Base-by-base conservation (phyloP, 1,284 basidiomycete species). In the Pholiota adiposa region DNA sequence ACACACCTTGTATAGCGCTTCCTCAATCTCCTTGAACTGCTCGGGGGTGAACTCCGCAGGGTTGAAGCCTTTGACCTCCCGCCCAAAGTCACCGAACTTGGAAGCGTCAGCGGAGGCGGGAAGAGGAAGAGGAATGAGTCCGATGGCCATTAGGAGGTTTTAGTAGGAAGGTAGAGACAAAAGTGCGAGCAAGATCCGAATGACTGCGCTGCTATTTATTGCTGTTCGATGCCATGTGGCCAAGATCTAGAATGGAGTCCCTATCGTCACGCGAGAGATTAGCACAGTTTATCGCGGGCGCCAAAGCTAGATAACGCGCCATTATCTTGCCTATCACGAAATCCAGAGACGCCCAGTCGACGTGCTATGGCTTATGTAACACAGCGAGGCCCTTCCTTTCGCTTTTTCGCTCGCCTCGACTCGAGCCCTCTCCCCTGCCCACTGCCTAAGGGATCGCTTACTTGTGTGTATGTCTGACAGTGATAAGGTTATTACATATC, bases 1-100 rank as follows among this genome's bases (percentile, higher is more conserved):
- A 67, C 68, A 49, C 50, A 87, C 89, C 80, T 87, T 87, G 78
- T 91, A 92, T 54, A 92, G 75, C 18, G 84, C 83, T 21, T 87
- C 76, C 61, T 83, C 73, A 62, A 92, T 77, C 72, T 89, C 79
- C 23, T 81, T 72, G 67, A 89, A 83, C 68, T 87, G 74, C 25
- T 80, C 79, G 91, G 93, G 25, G 3, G 78, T 79, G 57, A 87
- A 76, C n/a, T 74, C 75, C 0, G 80, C 85, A 2, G 87, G 87
- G 66, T 87, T 74, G 55, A 87, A 76, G 12, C 86, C 87, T 56
- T 78, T 80, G 41, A 91, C 87, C 70, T 87, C 79, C 40, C 88
- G 79, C 4, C 89, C 90, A 74, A 92, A 90, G 58, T 84, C 74
- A 27, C 70, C 66, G 67, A 92, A 86, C 71, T 81, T 81, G 29